Base-by-base conservation (phyloP, 2,329 filamentous ascomycete genomes). In the Fusarium annulatum region DNA sequence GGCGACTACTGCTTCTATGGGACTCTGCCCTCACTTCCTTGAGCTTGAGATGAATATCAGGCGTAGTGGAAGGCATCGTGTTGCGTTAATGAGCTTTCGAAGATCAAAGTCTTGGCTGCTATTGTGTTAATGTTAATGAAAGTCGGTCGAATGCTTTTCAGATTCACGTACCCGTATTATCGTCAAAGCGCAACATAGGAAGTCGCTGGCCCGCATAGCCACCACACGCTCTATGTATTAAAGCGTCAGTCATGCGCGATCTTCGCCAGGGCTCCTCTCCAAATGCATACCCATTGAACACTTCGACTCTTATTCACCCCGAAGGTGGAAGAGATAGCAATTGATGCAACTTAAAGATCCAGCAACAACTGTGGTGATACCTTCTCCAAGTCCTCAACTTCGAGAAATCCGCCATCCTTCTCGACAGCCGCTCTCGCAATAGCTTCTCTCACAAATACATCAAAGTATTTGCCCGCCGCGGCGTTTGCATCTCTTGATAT, bases 341-440 rank as follows among this genome's bases (percentile, higher is more conserved):
- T 28, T 26, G 30, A 28, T 38, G 9, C 34, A 21, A 14, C 26
- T 75, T 84, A 97, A 72, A 98, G 93, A 82, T 98, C 96, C 80
- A 98, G 86, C 76, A 97, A 83, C 78, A 98, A 84, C 82, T 97
- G 94, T 62, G 94, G 93, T 19, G 93, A 93, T 76, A 97, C 86
- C 82, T 94, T 96, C 84, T 98, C 95, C 68, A 98, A 80, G 84
- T 98, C 95, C 79, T 97, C 94, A 51, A 97, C 92, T 89, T 96
- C 94, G 41, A 96, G 80, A 79, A 95, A 95, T 8, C 89, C 91
- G 66, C 89, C 86, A 38, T 86, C 85, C 79, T 92, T 91, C 85
- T 94, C 93, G 66, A 91, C 90, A 15, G 91, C 89, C 43, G 94
- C 91, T 79, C 96, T 85, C 21, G 94, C 94, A 80, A 98, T 91